phyloP scores from a whole-genome alignment of 768 basidiomycete genomes.

The Dioszegia aurantiaca region DNA sequence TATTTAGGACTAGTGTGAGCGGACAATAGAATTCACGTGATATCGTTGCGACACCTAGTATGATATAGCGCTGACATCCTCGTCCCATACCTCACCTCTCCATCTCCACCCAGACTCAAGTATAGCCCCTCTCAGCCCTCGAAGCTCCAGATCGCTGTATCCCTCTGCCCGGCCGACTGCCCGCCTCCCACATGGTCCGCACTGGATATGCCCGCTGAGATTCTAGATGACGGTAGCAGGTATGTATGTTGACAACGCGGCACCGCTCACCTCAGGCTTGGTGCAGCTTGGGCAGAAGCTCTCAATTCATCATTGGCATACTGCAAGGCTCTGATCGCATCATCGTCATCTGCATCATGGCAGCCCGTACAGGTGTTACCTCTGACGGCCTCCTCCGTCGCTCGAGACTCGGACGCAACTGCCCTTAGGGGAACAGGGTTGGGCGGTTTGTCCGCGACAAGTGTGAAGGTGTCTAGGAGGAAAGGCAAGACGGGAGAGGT shows the following conservation, averaged over 20 bases:
- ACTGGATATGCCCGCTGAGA: constrained; percentile 40
- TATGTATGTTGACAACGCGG: constrained; percentile 39
- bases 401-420: constrained; percentile 50
- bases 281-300: constrained; percentile 76
- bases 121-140: too few relatives aligned
- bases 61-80: background rate
- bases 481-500: constrained; percentile 69
- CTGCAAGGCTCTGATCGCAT: constrained; percentile 74
- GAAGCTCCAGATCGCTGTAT: too few relatives aligned
- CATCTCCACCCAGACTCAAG: background rate
- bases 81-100: background rate
- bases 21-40: too few relatives aligned
- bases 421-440: constrained; percentile 65
- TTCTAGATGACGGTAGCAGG: constrained; percentile 62
- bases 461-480: constrained; percentile 76
- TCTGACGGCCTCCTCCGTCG: constrained; percentile 27
- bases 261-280: constrained; percentile 62
- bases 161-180: too few relatives aligned
- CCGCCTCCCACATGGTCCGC: too few relatives aligned
- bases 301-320: constrained; percentile 70
- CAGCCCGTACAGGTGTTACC: constrained; percentile 60
- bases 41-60: too few relatives aligned
- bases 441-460: constrained; percentile 62
- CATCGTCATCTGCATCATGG: constrained; percentile 71
- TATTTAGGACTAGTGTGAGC: too few relatives aligned